These are phyloP conservation scores for Polyplosphaeria fusca DNA, from an alignment of 495 filamentous ascomycete genomes.

Conservation along the genomic window DNA sequence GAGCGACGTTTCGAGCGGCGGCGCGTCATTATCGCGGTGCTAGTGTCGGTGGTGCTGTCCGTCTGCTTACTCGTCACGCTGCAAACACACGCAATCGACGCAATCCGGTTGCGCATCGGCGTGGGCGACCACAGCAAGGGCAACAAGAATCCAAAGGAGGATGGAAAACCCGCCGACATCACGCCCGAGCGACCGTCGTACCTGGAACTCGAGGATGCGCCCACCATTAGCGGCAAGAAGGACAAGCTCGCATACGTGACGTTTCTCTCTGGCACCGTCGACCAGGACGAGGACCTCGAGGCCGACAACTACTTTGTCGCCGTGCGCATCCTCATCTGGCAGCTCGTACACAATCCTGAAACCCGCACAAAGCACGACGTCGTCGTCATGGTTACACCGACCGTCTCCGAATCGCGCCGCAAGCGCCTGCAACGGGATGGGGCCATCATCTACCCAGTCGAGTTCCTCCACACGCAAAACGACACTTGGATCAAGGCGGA, in stretches of 20 bases:
- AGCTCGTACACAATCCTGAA: constrained; percentile 33
- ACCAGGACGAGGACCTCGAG: constrained; percentile 1
- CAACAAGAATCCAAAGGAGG: too few relatives aligned
- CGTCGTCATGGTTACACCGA: constrained; percentile 32
- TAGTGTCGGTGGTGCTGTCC: too few relatives aligned
- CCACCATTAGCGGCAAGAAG: too few relatives aligned
- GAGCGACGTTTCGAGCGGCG: too few relatives aligned
- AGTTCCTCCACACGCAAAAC: constrained; percentile 16
- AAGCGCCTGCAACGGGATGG: constrained; percentile 27
- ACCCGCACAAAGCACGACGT: constrained; percentile 31
- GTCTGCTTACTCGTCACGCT: too few relatives aligned
- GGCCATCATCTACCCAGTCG: constrained; percentile 28
- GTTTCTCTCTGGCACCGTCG: constrained; percentile 17
- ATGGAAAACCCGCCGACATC: too few relatives aligned
- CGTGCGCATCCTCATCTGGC: constrained; percentile 34
- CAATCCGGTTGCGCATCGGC: too few relatives aligned
- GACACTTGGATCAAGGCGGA: constrained; percentile 22
- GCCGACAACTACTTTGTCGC: constrained; percentile 28
- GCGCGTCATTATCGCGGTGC: too few relatives aligned
- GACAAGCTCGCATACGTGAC: constrained; percentile 22
- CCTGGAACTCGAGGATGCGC: too few relatives aligned
- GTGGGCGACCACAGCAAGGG: too few relatives aligned
- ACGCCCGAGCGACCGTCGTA: too few relatives aligned
- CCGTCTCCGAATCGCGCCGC: constrained; percentile 24
- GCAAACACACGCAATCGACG: too few relatives aligned